Percentiles rank a stretch among this genome's conserved stretches.
phyloP scores from a whole-genome alignment of 1,284 basidiomycete genomes.

The Malassezia brasiliensis region DNA sequence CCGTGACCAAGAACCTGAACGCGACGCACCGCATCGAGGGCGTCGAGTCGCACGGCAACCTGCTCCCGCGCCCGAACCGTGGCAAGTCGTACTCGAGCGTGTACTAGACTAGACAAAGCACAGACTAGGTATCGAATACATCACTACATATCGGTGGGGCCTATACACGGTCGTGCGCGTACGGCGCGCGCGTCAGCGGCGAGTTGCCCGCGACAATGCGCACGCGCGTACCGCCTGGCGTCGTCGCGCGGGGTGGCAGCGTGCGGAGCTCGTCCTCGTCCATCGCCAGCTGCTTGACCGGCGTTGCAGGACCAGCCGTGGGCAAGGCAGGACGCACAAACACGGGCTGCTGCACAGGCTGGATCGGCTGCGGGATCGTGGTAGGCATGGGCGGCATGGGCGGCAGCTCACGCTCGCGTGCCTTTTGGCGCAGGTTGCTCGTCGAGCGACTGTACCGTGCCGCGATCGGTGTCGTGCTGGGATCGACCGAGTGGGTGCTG shows the following conservation, averaged over 20 bases:
- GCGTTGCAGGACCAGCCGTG: not conserved
- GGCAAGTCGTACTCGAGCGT: slow-evolving; percentile 29
- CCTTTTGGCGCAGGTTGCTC: slow-evolving; percentile 13
- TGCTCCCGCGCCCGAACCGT: slow-evolving; percentile 34
- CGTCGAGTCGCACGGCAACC: slow-evolving; percentile 41
- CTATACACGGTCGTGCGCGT: not conserved
- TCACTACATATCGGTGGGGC: not conserved
- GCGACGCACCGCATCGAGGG: slow-evolving; percentile 67
- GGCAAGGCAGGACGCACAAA: not conserved
- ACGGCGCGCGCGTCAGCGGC: not conserved
- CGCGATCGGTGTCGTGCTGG: slow-evolving; percentile 12
- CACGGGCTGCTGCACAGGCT: not conserved
- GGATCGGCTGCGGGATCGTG: not conserved
- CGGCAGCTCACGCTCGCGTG: slow-evolving; percentile 5
- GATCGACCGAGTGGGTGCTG: not conserved
- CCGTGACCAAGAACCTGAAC: slow-evolving; percentile 75
- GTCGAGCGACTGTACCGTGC: slow-evolving; percentile 16
- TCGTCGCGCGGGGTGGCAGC: not conserved
- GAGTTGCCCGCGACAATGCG: slow-evolving; percentile 6
- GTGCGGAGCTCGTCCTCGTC: not conserved
- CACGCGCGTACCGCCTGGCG: slow-evolving; percentile 2
- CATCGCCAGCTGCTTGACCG: not conserved
- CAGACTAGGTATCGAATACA: not conserved
- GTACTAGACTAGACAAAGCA: slow-evolving; percentile 19
- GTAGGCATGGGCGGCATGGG: slow-evolving; percentile 10